phyloP scores from a whole-genome alignment of 345 rosid genomes.

The Diplotaxis tenuifolia region DNA sequence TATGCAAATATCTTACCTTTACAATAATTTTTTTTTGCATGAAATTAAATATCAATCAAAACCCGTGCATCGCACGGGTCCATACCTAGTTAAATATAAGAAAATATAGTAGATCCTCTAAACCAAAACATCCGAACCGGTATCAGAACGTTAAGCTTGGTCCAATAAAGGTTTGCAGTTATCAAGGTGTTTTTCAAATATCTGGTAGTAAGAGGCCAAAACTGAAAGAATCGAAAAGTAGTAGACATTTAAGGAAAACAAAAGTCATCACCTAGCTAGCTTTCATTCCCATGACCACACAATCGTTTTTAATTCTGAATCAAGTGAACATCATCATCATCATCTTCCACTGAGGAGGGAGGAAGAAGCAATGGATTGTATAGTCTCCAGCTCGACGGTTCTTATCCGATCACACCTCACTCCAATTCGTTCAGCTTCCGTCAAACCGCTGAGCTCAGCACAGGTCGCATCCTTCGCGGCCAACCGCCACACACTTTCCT shows the following conservation, averaged over 20 bases:
- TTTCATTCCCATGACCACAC: constrained; percentile 28
- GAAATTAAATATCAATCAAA: too few species aligned
- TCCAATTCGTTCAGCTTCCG: constrained; percentile 6
- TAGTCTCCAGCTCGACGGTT: constrained; percentile 35
- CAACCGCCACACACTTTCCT: constrained; percentile 26
- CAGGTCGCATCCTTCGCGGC: constrained; percentile 11
- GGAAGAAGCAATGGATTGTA: constrained; percentile 34
- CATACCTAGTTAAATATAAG: too few species aligned
- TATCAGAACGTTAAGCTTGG: background rate
- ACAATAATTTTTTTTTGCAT: too few species aligned
- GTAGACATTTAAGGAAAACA: background rate
- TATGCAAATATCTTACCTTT: too few species aligned
- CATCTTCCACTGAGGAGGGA: constrained; percentile 14
- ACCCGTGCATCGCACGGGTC: too few species aligned
- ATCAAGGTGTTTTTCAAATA: background rate
- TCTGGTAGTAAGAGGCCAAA: background rate
- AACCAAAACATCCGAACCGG: too few species aligned
- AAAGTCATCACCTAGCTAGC: background rate
- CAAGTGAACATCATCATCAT: background rate
- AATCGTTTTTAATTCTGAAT: background rate
- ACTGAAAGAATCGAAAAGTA: background rate
- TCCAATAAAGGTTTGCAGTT: background rate
- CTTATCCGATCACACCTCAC: constrained; percentile 28
- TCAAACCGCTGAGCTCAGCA: constrained; percentile 26
- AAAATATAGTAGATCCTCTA: too few species aligned